phyloP scores from a whole-genome alignment of 2,329 filamentous ascomycete genomes.

The Beauveria rudraprayagi region DNA sequence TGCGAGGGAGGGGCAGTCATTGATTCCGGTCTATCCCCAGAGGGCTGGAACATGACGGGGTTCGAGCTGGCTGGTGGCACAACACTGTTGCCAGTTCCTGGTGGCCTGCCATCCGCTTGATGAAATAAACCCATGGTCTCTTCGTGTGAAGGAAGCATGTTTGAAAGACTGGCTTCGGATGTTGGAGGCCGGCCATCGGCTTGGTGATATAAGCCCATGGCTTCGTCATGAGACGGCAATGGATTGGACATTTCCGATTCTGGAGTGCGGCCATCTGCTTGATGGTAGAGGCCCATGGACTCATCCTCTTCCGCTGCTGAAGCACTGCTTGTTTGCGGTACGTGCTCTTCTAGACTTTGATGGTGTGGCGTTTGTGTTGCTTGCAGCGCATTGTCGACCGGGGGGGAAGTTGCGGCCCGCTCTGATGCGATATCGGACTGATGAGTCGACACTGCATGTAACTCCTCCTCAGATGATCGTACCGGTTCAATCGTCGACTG shows the following conservation, averaged over 20 bases:
- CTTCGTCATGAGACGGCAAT: conserved; percentile 19
- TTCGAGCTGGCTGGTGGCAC: neutral
- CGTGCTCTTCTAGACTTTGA: neutral
- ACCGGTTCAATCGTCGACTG: neutral
- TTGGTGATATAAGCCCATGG: conserved; percentile 24
- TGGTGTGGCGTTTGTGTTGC: neutral
- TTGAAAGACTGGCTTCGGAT: neutral
- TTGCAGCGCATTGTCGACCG: neutral
- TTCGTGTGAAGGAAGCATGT: conserved; percentile 17
- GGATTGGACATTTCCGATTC: neutral
- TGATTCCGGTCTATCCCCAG: neutral
- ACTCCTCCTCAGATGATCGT: neutral
- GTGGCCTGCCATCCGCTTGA: conserved; percentile 22
- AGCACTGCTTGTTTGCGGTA: neutral
- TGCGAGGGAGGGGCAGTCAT: conserved; percentile 17
- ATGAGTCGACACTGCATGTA: neutral
- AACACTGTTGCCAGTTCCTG: neutral
- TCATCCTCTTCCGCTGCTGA: conserved; percentile 18
- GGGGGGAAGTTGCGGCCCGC: neutral
- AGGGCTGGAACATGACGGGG: neutral
- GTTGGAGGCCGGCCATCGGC: conserved; percentile 19
- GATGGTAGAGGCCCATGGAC: conserved; percentile 23
- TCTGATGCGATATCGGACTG: neutral
- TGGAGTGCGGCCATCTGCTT: conserved; percentile 20
- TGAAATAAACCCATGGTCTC: conserved; percentile 24